Percentiles rank a stretch among this genome's conserved stretches.
These are phyloP conservation scores for Cicer chorassanicum DNA, from an alignment of 306 rosid genomes.

Conservation along the genomic window DNA sequence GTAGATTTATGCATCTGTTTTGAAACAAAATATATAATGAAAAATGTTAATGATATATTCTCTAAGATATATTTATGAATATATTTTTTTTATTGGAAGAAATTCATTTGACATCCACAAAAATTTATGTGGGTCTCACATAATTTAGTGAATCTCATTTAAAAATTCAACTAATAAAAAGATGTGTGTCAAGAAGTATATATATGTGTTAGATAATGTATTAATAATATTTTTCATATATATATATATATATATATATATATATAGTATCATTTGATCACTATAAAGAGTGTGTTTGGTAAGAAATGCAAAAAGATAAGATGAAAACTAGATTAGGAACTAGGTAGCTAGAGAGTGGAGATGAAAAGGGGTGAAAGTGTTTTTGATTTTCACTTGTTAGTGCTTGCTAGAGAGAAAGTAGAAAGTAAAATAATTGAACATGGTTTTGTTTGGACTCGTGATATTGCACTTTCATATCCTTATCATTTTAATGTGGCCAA, in stretches of 20 bases:
- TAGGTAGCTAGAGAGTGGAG: slow-evolving; percentile 33
- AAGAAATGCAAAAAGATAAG: slow-evolving; percentile 16
- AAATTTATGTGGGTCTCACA: no score
- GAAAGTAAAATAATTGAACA: slow-evolving; percentile 38
- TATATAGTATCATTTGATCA: no score
- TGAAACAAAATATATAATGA: background rate
- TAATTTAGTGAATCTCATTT: no score
- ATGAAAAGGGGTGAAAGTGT: slow-evolving; percentile 34
- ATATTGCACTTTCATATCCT: slow-evolving; percentile 38
- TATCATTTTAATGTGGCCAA: slow-evolving; percentile 9
- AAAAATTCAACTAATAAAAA: no score
- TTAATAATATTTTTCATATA: no score
- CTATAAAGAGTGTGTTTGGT: background rate
- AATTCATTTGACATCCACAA: no score
- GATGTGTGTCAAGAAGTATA: no score
- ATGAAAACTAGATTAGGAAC: slow-evolving; percentile 5
- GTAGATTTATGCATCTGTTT: background rate
- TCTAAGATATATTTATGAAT: no score
- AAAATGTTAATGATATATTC: no score
- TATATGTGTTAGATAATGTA: no score
- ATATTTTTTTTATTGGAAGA: no score
- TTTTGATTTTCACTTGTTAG: slow-evolving; percentile 39
- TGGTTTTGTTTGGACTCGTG: slow-evolving; percentile 39
- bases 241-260: no score
- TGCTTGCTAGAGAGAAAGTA: slow-evolving; percentile 34